Evolutionary conservation across 305 asterid genomes (phyloP), one percentile per base, ranked within the genome.

Genomic region (Solanum aculeatissimum): DNA sequence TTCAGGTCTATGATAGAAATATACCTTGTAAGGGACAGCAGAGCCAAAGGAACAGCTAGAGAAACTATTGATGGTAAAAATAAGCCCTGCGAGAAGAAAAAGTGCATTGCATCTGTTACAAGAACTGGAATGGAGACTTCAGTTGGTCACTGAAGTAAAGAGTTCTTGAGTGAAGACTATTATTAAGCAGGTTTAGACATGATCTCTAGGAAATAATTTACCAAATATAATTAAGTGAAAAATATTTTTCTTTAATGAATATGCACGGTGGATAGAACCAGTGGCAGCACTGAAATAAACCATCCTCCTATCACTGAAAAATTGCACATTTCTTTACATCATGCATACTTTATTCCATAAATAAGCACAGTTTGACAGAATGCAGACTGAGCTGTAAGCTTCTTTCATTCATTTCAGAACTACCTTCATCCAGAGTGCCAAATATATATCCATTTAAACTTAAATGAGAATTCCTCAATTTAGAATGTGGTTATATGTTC

Each of bases 1-100:
- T 35, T 49, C 32, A 32, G 79, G 80, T 80, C 84, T 65, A 29
- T 80, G 87, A 47, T 80, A 85, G 79, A 60, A 87, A 49, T 72
- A 68, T 95, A 97, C 98, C 99, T 95, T 60, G 98, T 92, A 87
- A 97, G 90, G 86, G 99, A 97, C 97, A 97, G 80, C 80, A 97
- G 94, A 89, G 98, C 98, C 89, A 97, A 89, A 9, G 99, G 99
- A 60, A 97, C 98, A 69, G 94, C 92, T 70, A 97, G 92, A 87
- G 98, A 97, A 83, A 97, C 89, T 7, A 85, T 72, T 38, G 98
- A 92, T 13, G 99, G 99, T 72, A 97, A 57, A 81, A 65, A 83
- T 79, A 97, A 88, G 89, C 88, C 97, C 99, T 97, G 98, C 72
- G 51, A 86, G 83, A 63, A 87, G 38, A 47, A 12, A 49, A 82